Evolutionary conservation across 2,329 filamentous ascomycete species (phyloP).

Genomic region (Colletotrichum gloeosporioides): DNA sequence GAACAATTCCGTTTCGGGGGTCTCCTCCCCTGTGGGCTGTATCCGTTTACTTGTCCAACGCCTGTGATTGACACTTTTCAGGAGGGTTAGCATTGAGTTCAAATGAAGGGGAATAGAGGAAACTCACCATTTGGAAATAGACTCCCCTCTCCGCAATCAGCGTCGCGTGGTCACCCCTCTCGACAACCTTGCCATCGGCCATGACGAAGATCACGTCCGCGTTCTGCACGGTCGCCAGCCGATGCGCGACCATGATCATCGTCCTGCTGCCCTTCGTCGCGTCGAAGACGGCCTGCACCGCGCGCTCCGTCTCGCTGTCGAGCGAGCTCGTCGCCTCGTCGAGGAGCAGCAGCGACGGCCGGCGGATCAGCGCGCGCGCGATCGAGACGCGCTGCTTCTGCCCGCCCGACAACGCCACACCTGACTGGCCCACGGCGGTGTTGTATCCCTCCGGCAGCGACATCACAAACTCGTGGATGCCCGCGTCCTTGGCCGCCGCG

Average conservation of each 20-base stretch:
- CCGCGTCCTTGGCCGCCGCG: conserved; percentile 45
- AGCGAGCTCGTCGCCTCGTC: conserved; percentile 17
- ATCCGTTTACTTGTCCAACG: conserved; percentile 13
- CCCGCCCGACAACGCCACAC: conserved; percentile 50
- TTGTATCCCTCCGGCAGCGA: conserved; percentile 71
- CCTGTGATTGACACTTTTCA: conserved; percentile 17
- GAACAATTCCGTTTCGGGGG: not conserved
- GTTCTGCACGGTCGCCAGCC: conserved; percentile 45
- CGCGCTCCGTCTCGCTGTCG: conserved; percentile 19
- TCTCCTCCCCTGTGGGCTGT: not conserved
- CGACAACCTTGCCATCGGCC: conserved; percentile 44
- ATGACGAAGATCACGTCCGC: conserved; percentile 51
- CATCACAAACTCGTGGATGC: conserved; percentile 74
- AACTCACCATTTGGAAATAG: conserved; percentile 19
- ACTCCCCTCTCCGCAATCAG: conserved; percentile 12
- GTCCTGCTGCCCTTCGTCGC: conserved; percentile 13
- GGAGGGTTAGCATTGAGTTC: not conserved
- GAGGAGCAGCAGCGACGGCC: not conserved
- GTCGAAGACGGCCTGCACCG: conserved; percentile 17
- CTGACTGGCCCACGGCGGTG: conserved; percentile 8
- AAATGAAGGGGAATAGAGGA: no score
- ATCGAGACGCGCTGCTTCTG: conserved; percentile 63
- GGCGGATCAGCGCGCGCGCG: conserved; percentile 15
- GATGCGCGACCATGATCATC: conserved; percentile 44
- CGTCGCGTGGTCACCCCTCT: conserved; percentile 26